A percentile compares a stretch with the other conserved stretches of the same genome.
Conservation (phyloP, 2,329 filamentous ascomycete genomes). For the Helotiales sp. region DNA sequence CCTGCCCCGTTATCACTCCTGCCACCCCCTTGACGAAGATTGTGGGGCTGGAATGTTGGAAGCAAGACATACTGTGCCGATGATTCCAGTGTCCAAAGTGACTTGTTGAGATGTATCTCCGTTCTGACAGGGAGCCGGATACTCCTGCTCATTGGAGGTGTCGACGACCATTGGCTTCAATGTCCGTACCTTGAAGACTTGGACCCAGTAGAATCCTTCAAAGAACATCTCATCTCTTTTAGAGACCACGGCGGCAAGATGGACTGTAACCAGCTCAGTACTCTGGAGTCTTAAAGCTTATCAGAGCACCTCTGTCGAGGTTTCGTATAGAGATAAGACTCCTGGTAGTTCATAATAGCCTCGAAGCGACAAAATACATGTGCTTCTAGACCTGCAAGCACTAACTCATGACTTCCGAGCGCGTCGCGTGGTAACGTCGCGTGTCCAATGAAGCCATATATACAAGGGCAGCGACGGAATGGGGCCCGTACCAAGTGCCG, state of each 20-base stretch:
- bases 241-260: neutral
- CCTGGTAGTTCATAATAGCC: neutral
- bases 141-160: neutral
- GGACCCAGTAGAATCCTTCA: neutral
- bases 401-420: neutral
- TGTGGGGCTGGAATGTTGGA: neutral
- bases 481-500: neutral
- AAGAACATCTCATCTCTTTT: neutral
- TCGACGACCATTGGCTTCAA: neutral
- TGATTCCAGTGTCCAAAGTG: no score
- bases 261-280: neutral
- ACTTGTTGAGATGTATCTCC: neutral
- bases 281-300: neutral
- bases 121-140: neutral
- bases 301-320: neutral
- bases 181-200: neutral
- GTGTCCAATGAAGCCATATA: slow-evolving; percentile 1
- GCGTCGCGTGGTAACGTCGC: slow-evolving; percentile 1
- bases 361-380: neutral
- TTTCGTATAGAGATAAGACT: neutral
- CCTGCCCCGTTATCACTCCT: neutral
- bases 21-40: neutral
- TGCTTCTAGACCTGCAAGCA: neutral
- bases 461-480: neutral
- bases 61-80: neutral